phyloP scores from a whole-genome alignment of 176 grass and related monocot species.

The Oryza australiensis region DNA sequence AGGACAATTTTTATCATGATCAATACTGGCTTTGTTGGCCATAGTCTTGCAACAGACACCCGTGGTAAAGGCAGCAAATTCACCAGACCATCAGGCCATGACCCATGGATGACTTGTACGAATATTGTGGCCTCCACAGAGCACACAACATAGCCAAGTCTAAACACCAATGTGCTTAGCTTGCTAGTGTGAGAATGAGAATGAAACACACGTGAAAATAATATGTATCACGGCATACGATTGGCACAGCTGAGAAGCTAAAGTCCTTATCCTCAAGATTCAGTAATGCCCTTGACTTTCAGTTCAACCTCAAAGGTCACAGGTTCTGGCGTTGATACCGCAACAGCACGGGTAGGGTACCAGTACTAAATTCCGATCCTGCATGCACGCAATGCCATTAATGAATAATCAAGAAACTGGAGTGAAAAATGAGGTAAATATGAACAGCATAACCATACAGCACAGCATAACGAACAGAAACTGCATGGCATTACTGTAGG shows the following conservation, averaged over 20 bases:
- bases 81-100: slow-evolving; percentile 18
- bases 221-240: background rate
- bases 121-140: slow-evolving; percentile 17
- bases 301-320: slow-evolving; percentile 10
- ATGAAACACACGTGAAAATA: background rate
- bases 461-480: background rate
- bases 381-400: background rate
- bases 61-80: background rate
- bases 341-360: background rate
- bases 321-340: background rate
- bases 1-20: no score
- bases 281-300: background rate
- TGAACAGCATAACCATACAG: background rate
- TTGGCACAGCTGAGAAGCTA: background rate
- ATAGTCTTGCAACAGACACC: background rate
- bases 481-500: background rate
- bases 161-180: slow-evolving; percentile 13
- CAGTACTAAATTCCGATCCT: slow-evolving; percentile 14
- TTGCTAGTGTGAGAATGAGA: slow-evolving; percentile 15
- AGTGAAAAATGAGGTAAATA: background rate
- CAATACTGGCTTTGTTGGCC: no score
- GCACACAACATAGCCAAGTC: background rate
- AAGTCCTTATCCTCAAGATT: background rate
- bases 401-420: background rate
- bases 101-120: background rate